Conservation (phyloP, 2,329 filamentous ascomycete genomes). For the Neonectria coccinea region DNA sequence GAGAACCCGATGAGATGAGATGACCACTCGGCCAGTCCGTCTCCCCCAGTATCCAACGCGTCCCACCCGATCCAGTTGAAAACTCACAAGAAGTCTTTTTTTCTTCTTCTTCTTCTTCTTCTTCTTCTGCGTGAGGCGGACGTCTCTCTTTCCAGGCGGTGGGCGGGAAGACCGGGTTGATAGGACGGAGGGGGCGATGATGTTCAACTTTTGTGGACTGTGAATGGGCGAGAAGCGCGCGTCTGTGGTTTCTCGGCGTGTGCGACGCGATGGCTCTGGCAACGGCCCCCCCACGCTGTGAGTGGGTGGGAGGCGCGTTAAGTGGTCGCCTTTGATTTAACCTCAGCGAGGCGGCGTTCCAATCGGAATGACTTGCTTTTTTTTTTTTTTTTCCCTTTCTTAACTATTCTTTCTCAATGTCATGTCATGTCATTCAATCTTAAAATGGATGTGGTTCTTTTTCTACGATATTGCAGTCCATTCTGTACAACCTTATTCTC, state of each 20-base stretch:
- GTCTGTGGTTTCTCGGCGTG: slow-evolving; percentile 29
- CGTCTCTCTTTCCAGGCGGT: not conserved
- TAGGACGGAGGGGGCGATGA: slow-evolving; percentile 1
- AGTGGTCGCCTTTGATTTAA: slow-evolving; percentile 37
- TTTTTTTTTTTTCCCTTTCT: too few species aligned
- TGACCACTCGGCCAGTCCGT: slow-evolving; percentile 36
- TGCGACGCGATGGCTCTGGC: slow-evolving; percentile 38
- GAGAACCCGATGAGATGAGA: slow-evolving; percentile 17
- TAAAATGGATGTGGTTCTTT: too few species aligned
- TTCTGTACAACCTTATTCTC: too few species aligned
- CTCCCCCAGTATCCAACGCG: not conserved
- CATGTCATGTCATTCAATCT: too few species aligned
- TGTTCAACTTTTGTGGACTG: slow-evolving; percentile 16
- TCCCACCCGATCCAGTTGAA: too few species aligned
- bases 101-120: too few species aligned
- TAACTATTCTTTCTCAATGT: too few species aligned
- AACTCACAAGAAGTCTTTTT: too few species aligned
- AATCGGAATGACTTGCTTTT: too few species aligned
- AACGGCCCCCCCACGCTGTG: slow-evolving; percentile 38
- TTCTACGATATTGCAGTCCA: too few species aligned
- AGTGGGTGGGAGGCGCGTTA: slow-evolving; percentile 45
- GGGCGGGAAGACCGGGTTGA: not conserved
- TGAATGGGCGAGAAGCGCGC: slow-evolving; percentile 38
- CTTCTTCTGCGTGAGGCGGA: not conserved
- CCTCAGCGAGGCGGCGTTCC: not conserved